phyloP scores from a whole-genome alignment of 192 early-diverging fungal species.

The Gonapodya prolifera region DNA sequence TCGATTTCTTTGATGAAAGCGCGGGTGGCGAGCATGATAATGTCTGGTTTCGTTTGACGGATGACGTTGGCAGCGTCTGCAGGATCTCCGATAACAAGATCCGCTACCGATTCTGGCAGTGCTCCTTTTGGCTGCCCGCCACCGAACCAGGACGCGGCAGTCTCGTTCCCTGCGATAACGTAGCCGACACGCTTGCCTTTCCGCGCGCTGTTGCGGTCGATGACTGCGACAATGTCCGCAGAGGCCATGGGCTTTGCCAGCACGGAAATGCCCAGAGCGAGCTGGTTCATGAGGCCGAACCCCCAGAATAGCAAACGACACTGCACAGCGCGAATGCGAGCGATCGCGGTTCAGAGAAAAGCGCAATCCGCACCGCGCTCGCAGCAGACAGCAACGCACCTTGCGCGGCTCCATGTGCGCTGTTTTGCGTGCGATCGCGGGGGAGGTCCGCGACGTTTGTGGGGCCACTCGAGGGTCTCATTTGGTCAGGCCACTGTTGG shows the following conservation, averaged over 20 bases:
- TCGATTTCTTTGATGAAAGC: conserved; percentile 5
- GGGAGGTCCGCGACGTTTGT: no score
- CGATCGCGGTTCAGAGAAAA: no score
- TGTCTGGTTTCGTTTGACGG: background rate
- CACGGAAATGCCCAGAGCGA: background rate
- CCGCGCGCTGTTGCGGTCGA: background rate
- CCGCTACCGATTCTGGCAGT: background rate
- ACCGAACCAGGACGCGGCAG: background rate
- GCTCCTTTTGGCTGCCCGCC: background rate
- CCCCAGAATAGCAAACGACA: background rate
- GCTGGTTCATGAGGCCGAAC: conserved; percentile 5
- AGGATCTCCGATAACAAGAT: background rate
- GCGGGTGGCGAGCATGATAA: background rate
- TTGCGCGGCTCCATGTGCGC: background rate
- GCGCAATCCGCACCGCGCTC: no score
- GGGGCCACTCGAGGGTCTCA: no score
- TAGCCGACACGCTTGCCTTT: background rate
- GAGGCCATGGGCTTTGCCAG: background rate
- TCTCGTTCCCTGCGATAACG: background rate
- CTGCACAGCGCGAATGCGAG: background rate
- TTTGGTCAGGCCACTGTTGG: no score
- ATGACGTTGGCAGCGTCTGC: background rate
- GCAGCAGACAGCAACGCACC: background rate
- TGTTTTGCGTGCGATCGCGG: background rate
- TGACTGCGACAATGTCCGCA: background rate